phyloP scores from a whole-genome alignment of 129 eudicot species.

The Glebionis coronaria region DNA sequence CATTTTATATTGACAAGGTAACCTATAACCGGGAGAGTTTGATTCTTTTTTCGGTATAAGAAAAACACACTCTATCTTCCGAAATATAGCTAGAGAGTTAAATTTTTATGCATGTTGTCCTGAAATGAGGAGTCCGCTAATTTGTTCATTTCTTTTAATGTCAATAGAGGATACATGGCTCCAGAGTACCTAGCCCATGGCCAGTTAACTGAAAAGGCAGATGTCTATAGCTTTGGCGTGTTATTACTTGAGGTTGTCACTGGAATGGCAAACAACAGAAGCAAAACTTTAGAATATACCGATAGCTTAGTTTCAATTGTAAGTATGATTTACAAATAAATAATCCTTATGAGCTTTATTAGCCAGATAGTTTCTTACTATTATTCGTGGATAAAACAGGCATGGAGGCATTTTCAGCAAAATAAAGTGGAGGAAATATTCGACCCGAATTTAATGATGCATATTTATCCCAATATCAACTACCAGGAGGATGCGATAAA shows the following conservation, averaged over 20 bases:
- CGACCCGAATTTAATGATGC: constrained; percentile 60
- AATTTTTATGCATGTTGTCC: too few species aligned
- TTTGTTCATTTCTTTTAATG: not conserved
- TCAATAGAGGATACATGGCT: constrained; percentile 65
- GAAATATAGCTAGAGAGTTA: too few species aligned
- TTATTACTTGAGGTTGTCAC: constrained; percentile 66
- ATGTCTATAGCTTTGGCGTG: constrained; percentile 76
- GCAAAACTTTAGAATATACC: constrained; percentile 45
- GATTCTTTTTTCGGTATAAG: too few species aligned
- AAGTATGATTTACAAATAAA: constrained; percentile 26
- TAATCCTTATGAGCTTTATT: not conserved
- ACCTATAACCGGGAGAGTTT: too few species aligned
- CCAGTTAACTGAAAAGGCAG: constrained; percentile 67
- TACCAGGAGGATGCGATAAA: constrained; percentile 32
- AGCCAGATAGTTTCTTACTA: not conserved
- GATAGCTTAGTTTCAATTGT: constrained; percentile 56
- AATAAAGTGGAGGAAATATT: constrained; percentile 53
- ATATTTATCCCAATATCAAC: constrained; percentile 23
- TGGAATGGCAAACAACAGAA: constrained; percentile 57
- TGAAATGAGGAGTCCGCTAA: too few species aligned
- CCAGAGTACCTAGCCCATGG: constrained; percentile 79
- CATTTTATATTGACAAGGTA: too few species aligned
- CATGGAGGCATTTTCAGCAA: constrained; percentile 72
- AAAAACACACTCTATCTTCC: too few species aligned
- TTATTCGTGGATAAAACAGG: constrained; percentile 32